Evolutionary conservation across 148 eudicot genomes (phyloP).

Genomic region (Bassia scoparia): DNA sequence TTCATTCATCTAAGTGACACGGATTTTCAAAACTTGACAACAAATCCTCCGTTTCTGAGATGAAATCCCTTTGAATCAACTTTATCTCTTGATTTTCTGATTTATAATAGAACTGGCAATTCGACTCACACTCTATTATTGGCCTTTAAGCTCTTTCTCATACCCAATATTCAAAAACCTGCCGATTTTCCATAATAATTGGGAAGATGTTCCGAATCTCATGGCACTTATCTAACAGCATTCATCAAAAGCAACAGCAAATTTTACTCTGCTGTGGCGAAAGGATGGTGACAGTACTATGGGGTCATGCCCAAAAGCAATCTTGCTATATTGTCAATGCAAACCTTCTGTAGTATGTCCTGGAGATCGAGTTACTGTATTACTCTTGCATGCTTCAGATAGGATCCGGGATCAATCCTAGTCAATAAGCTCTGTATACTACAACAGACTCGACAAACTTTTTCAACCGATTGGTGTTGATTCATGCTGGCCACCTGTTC

Average conservation of each 20-base stretch:
- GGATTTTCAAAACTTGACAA: slow-evolving; percentile 31
- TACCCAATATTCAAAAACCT: slow-evolving; percentile 32
- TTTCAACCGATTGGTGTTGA: slow-evolving; percentile 31
- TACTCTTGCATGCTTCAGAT: background rate
- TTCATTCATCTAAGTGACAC: slow-evolving; percentile 29
- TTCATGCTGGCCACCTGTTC: slow-evolving; percentile 33
- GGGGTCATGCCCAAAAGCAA: slow-evolving; percentile 43
- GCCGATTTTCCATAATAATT: slow-evolving; percentile 27
- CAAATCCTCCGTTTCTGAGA: slow-evolving; percentile 22
- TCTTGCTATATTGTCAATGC: slow-evolving; percentile 25
- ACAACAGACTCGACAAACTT: slow-evolving; percentile 40
- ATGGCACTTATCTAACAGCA: slow-evolving; percentile 17
- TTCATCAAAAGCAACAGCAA: slow-evolving; percentile 32
- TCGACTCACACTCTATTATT: slow-evolving; percentile 8
- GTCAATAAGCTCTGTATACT: slow-evolving; percentile 27
- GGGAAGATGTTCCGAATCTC: slow-evolving; percentile 21
- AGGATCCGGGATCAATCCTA: slow-evolving; percentile 35
- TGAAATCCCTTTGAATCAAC: background rate
- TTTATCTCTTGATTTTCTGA: background rate
- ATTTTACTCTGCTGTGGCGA: slow-evolving; percentile 12
- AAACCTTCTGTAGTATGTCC: background rate
- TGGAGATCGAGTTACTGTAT: background rate
- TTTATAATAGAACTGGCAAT: slow-evolving; percentile 15
- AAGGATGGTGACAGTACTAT: slow-evolving; percentile 19
- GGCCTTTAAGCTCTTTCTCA: slow-evolving; percentile 29